phyloP scores from a whole-genome alignment of 345 rosid genomes.

The Boechera stricta region DNA sequence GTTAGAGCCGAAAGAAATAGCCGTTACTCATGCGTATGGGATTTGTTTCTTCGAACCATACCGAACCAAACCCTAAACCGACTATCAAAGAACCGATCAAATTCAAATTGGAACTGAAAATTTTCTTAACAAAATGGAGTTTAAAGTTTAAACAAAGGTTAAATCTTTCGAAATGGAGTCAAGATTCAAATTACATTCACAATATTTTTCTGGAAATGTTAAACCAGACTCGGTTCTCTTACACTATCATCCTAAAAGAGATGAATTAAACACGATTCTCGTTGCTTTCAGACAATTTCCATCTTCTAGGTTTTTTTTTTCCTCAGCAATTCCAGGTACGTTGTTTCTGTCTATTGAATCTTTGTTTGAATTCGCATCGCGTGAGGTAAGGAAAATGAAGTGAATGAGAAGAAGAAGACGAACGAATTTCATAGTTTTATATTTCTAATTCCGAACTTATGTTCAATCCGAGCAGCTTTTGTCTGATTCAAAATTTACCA shows the following conservation, averaged over 20 bases:
- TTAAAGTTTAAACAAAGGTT: neutral
- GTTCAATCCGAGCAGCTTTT: slow-evolving; percentile 28
- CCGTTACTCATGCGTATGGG: slow-evolving; percentile 39
- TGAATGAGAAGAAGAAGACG: neutral
- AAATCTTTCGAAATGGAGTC: neutral
- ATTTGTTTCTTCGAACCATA: slow-evolving; percentile 21
- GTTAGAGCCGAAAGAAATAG: slow-evolving; percentile 33
- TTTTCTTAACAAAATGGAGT: too few relatives aligned
- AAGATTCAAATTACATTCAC: neutral
- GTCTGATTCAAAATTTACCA: slow-evolving; percentile 31
- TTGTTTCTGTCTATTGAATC: slow-evolving; percentile 15
- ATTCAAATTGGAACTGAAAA: neutral
- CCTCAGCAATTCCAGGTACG: slow-evolving; percentile 36
- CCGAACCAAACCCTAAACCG: slow-evolving; percentile 2
- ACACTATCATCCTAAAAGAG: neutral
- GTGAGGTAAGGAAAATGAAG: slow-evolving; percentile 1
- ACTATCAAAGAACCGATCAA: neutral
- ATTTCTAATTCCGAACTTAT: neutral
- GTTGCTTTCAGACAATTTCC: slow-evolving; percentile 33
- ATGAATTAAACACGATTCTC: slow-evolving; percentile 21
- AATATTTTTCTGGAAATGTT: slow-evolving; percentile 8
- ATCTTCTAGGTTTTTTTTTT: slow-evolving; percentile 25
- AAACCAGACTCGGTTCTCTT: slow-evolving; percentile 24
- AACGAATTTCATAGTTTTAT: neutral
- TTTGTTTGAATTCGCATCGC: neutral